phyloP scores from a whole-genome alignment of 2,329 filamentous ascomycete genomes.

The Pyricularia sp. region DNA sequence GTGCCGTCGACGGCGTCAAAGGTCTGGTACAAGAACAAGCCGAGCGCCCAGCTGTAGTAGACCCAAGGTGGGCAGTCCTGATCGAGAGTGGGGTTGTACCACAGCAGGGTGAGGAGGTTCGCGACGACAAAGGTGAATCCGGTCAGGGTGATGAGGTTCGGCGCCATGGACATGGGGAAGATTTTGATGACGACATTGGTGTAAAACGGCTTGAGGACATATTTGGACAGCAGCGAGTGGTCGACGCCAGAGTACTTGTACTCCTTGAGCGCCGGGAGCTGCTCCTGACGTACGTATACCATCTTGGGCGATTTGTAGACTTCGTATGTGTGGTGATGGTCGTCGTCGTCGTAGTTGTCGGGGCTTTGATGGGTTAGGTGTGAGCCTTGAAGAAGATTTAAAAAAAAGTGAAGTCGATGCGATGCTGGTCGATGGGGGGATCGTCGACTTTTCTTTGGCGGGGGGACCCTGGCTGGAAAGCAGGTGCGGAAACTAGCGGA shows the following conservation, averaged over 20 bases:
- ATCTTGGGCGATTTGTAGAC: conserved; percentile 36
- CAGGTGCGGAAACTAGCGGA: neutral
- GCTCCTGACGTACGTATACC: conserved; percentile 92
- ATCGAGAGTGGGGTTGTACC: conserved; percentile 92
- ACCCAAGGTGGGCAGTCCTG: conserved; percentile 93
- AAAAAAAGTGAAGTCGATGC: neutral
- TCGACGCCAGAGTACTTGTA: conserved; percentile 96
- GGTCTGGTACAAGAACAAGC: conserved; percentile 93
- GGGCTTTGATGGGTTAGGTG: neutral
- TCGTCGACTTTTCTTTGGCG: neutral
- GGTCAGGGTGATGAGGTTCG: conserved; percentile 77
- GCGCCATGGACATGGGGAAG: conserved; percentile 94
- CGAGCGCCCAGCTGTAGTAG: conserved; percentile 82
- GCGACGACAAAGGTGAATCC: conserved; percentile 83
- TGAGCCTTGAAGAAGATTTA: neutral
- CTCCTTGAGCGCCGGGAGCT: conserved; percentile 77
- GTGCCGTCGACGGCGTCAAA: conserved; percentile 95
- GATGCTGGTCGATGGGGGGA: neutral
- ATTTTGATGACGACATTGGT: conserved; percentile 86
- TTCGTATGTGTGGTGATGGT: neutral
- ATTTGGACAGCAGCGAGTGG: conserved; percentile 80
- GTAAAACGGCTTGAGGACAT: conserved; percentile 97
- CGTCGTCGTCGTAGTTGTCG: neutral
- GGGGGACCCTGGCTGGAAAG: neutral
- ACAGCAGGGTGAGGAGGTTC: conserved; percentile 86